Percentiles rank a stretch among this genome's conserved stretches.
phyloP scores from a whole-genome alignment of 2,329 filamentous ascomycete species.

The Aspergillus phoenicis region DNA sequence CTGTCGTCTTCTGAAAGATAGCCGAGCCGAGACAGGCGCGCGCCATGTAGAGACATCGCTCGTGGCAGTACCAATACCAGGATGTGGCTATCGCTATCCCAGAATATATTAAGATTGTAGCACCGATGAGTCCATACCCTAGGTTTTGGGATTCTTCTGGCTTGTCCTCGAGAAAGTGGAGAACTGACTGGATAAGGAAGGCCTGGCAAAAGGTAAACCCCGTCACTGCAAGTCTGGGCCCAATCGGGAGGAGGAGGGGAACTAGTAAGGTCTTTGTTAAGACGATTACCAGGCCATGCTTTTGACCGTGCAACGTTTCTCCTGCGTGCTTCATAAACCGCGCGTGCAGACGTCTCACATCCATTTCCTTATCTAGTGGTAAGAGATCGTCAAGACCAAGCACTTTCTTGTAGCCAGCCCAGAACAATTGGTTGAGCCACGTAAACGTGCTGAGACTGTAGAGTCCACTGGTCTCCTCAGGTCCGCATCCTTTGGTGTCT shows the following conservation, averaged over 20 bases:
- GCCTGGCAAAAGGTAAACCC: slow-evolving; percentile 25
- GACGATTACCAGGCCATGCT: not conserved
- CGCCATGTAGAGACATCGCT: too few species aligned
- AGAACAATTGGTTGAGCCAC: not conserved
- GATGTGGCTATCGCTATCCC: not conserved
- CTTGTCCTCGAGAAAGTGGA: slow-evolving; percentile 13
- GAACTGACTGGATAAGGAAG: slow-evolving; percentile 29
- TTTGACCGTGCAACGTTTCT: not conserved
- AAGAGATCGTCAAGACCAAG: not conserved
- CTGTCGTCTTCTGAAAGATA: too few species aligned
- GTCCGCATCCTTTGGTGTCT: not conserved
- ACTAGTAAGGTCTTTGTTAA: slow-evolving; percentile 10
- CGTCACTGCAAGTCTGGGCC: slow-evolving; percentile 25
- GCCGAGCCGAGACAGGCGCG: too few species aligned
- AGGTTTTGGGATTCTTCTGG: not conserved
- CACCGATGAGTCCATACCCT: not conserved
- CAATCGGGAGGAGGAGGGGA: slow-evolving; percentile 17
- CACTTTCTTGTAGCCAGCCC: not conserved
- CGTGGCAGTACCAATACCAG: not conserved
- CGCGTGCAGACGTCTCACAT: not conserved
- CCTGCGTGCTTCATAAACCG: not conserved
- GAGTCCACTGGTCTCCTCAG: not conserved
- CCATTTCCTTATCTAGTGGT: not conserved
- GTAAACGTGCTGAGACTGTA: not conserved
- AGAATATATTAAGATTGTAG: not conserved